Conservation (phyloP, 1,284 basidiomycete genomes). For the Hemileia vastatrix region DNA sequence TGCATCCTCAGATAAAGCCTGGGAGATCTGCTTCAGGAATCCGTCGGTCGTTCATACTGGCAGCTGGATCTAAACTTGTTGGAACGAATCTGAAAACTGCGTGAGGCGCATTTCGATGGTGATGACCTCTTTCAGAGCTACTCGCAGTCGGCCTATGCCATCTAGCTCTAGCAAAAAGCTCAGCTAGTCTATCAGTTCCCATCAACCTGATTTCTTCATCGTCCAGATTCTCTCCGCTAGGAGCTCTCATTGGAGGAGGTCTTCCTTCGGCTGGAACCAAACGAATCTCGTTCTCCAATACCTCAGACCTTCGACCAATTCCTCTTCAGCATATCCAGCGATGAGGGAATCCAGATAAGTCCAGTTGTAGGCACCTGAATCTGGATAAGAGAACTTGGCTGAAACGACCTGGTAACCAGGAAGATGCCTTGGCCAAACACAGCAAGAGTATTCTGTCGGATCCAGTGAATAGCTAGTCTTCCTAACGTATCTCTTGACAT, state of each 20-base stretch:
- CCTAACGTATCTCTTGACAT: conserved; percentile 40
- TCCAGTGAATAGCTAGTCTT: conserved; percentile 36
- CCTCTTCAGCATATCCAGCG: conserved; percentile 15
- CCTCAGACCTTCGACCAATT: conserved; percentile 48
- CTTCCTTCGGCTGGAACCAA: conserved; percentile 43
- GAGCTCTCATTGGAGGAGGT: conserved; percentile 35
- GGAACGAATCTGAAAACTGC: conserved; percentile 35
- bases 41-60: conserved; percentile 37
- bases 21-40: conserved; percentile 34
- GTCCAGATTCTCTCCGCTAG: conserved; percentile 36
- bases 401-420: conserved; percentile 11
- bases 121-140: neutral
- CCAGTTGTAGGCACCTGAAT: conserved; percentile 8
- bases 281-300: conserved; percentile 94
- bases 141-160: conserved; percentile 14
- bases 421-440: conserved; percentile 38
- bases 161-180: conserved; percentile 38
- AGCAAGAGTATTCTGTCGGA: conserved; percentile 38
- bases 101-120: neutral
- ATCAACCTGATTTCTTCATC: conserved; percentile 42
- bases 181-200: conserved; percentile 41
- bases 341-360: conserved; percentile 18
- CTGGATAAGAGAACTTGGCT: conserved; percentile 12
- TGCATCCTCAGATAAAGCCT: conserved; percentile 29
- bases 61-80: conserved; percentile 40